These are phyloP conservation scores for Carex myosuroides DNA, from an alignment of 176 grass and related monocot genomes.

Conservation along the genomic window DNA sequence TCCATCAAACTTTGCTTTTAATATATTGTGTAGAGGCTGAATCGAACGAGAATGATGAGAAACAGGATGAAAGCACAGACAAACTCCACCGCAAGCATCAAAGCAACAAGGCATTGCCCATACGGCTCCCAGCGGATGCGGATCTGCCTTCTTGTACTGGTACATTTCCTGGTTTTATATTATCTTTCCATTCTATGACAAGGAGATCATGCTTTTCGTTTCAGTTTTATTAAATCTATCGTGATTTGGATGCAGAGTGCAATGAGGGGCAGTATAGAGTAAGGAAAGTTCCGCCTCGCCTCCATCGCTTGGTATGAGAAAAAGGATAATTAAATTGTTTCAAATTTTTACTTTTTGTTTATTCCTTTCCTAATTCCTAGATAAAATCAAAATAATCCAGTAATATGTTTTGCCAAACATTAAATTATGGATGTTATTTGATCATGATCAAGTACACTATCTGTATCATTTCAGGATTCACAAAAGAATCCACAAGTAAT, in stretches of 20 bases:
- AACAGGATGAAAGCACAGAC: neutral
- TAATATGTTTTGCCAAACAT: neutral
- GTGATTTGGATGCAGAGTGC: conserved; percentile 44
- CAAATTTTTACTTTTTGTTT: neutral
- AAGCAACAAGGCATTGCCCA: conserved; percentile 35
- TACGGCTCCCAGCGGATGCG: conserved; percentile 70
- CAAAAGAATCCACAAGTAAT: conserved; percentile 13
- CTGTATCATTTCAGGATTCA: conserved; percentile 15
- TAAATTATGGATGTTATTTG: neutral
- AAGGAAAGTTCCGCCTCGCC: conserved; percentile 52
- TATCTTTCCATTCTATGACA: neutral
- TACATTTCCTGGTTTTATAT: conserved; percentile 25
- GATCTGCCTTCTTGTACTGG: conserved; percentile 91
- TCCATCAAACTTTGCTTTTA: neutral
- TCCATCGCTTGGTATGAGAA: conserved; percentile 36
- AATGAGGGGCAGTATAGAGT: conserved; percentile 54
- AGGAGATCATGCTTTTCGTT: neutral
- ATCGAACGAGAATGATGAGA: conserved; percentile 32
- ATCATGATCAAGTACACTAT: neutral
- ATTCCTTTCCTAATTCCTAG: neutral
- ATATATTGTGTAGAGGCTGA: conserved; percentile 40
- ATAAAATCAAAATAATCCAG: neutral
- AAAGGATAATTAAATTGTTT: neutral
- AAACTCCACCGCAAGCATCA: conserved; percentile 32
- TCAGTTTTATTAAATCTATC: neutral